Evolutionary conservation across 768 basidiomycete species (phyloP).

Genomic region (Hypsizygus marmoreus): DNA sequence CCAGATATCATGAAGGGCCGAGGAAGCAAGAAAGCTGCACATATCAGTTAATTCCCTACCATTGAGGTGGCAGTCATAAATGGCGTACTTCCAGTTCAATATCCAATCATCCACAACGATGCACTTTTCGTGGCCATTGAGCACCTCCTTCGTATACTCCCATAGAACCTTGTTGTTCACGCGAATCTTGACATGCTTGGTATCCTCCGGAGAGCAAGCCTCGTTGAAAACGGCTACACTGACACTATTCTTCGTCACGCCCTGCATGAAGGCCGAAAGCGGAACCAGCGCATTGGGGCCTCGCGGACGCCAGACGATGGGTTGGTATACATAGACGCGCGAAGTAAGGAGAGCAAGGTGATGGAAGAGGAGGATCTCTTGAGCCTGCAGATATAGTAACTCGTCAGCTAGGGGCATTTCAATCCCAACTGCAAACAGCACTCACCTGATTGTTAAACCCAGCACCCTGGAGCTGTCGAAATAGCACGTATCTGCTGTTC

Average conservation of each 20-base stretch:
- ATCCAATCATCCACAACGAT: slow-evolving; percentile 46
- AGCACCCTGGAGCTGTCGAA: slow-evolving; percentile 47
- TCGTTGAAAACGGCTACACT: slow-evolving; percentile 37
- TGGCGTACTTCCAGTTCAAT: slow-evolving; percentile 43
- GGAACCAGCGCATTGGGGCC: slow-evolving; percentile 41
- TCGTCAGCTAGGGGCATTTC: slow-evolving; percentile 2
- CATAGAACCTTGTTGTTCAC: slow-evolving; percentile 31
- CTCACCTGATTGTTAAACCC: slow-evolving; percentile 52
- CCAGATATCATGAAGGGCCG: slow-evolving; percentile 42
- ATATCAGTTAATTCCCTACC: not conserved
- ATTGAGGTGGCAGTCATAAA: not conserved
- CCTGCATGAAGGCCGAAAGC: slow-evolving; percentile 43
- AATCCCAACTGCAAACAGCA: not conserved
- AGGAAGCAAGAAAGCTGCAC: slow-evolving; percentile 40
- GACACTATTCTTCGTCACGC: slow-evolving; percentile 39
- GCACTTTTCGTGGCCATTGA: slow-evolving; percentile 38
- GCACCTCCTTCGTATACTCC: slow-evolving; percentile 34
- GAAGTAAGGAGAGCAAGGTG: slow-evolving; percentile 42
- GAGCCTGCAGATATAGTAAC: slow-evolving; percentile 30
- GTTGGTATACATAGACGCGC: slow-evolving; percentile 46
- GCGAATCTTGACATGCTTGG: slow-evolving; percentile 34
- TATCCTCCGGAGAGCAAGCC: slow-evolving; percentile 40
- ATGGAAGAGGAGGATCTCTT: slow-evolving; percentile 48
- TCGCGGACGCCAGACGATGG: slow-evolving; percentile 46
- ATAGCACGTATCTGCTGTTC: slow-evolving; percentile 40